Percentiles rank a stretch among this genome's conserved stretches.
Evolutionary conservation across 192 early-diverging fungal species (phyloP).

Genomic region (Podila horticola): DNA sequence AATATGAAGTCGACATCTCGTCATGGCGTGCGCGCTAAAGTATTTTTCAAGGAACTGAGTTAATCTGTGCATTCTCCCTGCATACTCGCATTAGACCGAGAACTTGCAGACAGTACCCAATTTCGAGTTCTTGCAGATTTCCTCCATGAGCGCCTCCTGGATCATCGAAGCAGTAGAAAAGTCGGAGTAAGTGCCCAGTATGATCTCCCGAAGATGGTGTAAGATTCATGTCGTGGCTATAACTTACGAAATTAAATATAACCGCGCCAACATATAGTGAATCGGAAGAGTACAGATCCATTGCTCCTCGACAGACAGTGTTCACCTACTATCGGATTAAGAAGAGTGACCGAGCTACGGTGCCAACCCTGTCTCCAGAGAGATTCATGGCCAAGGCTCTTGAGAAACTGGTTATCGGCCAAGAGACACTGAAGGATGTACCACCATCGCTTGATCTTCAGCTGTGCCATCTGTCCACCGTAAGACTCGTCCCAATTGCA

Average conservation of each 20-base stretch:
- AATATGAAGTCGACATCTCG: too few species aligned
- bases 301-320: slow-evolving; percentile 64
- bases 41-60: too few species aligned
- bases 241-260: neutral
- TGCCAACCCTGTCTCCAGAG: slow-evolving; percentile 53
- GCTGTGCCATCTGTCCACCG: slow-evolving; percentile 60
- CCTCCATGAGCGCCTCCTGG: slow-evolving; percentile 80
- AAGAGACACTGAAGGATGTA: slow-evolving; percentile 29
- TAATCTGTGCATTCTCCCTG: too few species aligned
- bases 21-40: too few species aligned
- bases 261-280: slow-evolving; percentile 31
- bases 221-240: neutral
- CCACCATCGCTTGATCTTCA: slow-evolving; percentile 62
- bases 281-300: slow-evolving; percentile 50
- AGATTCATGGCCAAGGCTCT: slow-evolving; percentile 59
- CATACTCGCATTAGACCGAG: slow-evolving; percentile 63
- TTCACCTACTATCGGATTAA: slow-evolving; percentile 66
- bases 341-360: slow-evolving; percentile 4
- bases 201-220: neutral
- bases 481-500: slow-evolving; percentile 6
- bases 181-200: slow-evolving; percentile 30
- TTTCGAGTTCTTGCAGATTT: slow-evolving; percentile 75
- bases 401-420: slow-evolving; percentile 54
- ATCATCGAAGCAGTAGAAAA: slow-evolving; percentile 65
- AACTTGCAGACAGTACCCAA: slow-evolving; percentile 71